phyloP scores from a whole-genome alignment of 768 basidiomycete species.

The Calocera viscosa region DNA sequence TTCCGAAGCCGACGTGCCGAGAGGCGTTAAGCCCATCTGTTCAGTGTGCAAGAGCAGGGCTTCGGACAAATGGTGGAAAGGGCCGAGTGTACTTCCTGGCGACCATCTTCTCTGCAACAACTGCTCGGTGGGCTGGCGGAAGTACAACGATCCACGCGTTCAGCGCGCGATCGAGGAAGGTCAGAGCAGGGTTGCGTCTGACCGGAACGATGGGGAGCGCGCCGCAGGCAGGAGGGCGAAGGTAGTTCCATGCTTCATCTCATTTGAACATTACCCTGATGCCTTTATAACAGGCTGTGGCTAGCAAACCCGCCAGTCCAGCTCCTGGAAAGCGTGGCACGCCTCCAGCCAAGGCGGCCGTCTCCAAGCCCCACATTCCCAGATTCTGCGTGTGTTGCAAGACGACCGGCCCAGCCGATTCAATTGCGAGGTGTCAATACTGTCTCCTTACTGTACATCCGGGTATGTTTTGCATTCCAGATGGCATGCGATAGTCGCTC shows the following conservation, averaged over 20 bases:
- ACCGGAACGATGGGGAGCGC: neutral
- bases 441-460: constrained; percentile 73
- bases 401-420: constrained; percentile 59
- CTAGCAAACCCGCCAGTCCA: neutral
- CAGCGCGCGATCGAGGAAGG: constrained; percentile 5
- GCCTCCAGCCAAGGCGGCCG: neutral
- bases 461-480: constrained; percentile 34
- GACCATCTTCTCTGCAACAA: constrained; percentile 4
- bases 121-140: neutral
- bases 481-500: neutral
- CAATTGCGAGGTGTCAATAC: constrained; percentile 68
- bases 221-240: neutral
- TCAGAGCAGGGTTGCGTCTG: constrained; percentile 1
- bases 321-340: neutral
- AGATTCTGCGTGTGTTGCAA: constrained; percentile 56
- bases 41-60: neutral
- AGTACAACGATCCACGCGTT: neutral
- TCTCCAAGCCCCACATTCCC: neutral
- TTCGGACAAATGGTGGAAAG: constrained; percentile 5
- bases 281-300: neutral
- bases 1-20: neutral
- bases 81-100: constrained; percentile 3
- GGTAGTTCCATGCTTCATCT: neutral
- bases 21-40: constrained; percentile 6
- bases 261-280: neutral